Evolutionary conservation across 208 protist species (phyloP).

Genomic region (Wallacemonas collosoma): DNA sequence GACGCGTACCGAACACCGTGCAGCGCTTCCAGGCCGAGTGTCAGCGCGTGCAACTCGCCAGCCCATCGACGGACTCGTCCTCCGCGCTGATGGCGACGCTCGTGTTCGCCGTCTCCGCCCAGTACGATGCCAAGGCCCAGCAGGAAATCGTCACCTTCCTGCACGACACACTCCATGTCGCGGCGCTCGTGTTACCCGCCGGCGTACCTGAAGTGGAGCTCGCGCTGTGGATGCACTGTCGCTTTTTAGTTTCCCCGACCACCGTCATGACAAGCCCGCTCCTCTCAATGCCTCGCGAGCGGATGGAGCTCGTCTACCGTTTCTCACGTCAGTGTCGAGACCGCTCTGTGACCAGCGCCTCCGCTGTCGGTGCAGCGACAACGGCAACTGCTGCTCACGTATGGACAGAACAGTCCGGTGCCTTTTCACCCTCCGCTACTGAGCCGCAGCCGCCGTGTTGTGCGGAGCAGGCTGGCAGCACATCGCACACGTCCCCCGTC

Average conservation of each 20-base stretch:
- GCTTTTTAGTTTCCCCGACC: not conserved
- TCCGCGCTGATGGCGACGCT: not conserved
- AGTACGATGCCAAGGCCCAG: conserved; percentile 27
- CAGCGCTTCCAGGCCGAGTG: conserved; percentile 13
- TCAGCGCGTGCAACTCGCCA: not conserved
- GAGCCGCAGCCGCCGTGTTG: too few species aligned
- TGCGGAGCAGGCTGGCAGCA: too few species aligned
- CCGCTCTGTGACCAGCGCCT: too few species aligned
- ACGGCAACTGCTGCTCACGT: too few species aligned
- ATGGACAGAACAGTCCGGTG: too few species aligned
- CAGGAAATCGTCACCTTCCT: conserved; percentile 20
- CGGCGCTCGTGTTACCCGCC: conserved; percentile 31
- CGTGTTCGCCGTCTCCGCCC: conserved; percentile 37
- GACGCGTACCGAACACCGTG: conserved; percentile 5
- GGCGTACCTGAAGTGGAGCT: conserved; percentile 23
- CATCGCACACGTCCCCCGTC: too few species aligned
- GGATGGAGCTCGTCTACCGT: not conserved
- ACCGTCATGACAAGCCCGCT: not conserved
- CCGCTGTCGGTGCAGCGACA: too few species aligned
- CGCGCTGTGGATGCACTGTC: conserved; percentile 42
- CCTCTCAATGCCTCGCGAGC: conserved; percentile 6
- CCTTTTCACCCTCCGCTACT: too few species aligned
- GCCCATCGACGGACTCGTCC: not conserved
- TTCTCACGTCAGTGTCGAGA: not conserved
- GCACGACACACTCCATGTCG: conserved; percentile 26